Percentiles rank a stretch among this genome's conserved stretches.
Evolutionary conservation across 2,329 filamentous ascomycete genomes (phyloP).

Genomic region (Boeremia lycopersici): DNA sequence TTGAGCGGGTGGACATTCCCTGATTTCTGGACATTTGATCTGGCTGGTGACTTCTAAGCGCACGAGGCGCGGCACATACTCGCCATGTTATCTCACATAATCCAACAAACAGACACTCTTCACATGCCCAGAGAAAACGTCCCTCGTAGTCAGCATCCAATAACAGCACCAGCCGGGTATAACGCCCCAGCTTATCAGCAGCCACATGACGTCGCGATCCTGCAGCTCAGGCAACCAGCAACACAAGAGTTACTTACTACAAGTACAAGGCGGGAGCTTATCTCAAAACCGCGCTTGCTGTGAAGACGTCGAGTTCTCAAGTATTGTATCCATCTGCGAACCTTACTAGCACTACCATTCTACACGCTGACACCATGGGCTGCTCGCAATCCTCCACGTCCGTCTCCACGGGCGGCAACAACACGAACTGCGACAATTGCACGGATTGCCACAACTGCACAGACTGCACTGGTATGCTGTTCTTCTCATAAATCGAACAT

Average conservation of each 20-base stretch:
- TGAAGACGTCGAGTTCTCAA: too few relatives aligned
- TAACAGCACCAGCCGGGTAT: neutral
- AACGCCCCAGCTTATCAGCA: slow-evolving; percentile 1
- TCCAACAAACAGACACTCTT: neutral
- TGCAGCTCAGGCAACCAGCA: neutral
- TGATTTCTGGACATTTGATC: slow-evolving; percentile 45
- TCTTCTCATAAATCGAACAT: too few relatives aligned
- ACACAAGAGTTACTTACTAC: too few relatives aligned
- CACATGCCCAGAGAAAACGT: neutral
- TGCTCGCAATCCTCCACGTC: neutral
- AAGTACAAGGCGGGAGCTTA: neutral
- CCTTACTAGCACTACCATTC: too few relatives aligned
- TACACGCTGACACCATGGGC: neutral
- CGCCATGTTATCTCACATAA: neutral
- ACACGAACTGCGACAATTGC: slow-evolving; percentile 5
- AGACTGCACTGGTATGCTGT: neutral
- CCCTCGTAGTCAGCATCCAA: neutral
- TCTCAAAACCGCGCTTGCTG: neutral
- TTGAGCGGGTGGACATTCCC: slow-evolving; percentile 40
- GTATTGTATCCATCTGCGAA: too few relatives aligned
- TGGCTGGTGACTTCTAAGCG: slow-evolving; percentile 36
- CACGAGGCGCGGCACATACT: neutral
- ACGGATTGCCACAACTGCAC: neutral
- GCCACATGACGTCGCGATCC: slow-evolving; percentile 7
- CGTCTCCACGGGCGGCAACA: neutral